Evolutionary conservation across 2,329 filamentous ascomycete species (phyloP).

Genomic region (Phialemoniopsis sp.): DNA sequence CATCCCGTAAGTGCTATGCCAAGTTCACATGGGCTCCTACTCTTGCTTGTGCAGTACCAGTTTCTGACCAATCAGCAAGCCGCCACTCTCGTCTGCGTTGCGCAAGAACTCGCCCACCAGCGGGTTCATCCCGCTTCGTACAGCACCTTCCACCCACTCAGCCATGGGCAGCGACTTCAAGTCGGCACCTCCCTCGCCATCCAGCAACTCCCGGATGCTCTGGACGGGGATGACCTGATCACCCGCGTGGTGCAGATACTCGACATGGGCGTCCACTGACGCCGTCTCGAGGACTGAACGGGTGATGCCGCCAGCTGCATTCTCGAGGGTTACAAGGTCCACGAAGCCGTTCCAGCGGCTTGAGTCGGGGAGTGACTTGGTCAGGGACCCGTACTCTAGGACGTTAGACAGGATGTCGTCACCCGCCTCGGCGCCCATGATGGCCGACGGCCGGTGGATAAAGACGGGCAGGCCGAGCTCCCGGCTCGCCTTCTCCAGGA

Average conservation of each 20-base stretch:
- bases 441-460: conserved; percentile 20
- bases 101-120: conserved; percentile 7
- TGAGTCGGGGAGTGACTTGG: conserved; percentile 2
- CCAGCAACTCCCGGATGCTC: conserved; percentile 3
- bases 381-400: not conserved
- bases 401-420: conserved; percentile 12
- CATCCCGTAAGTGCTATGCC: too few species aligned
- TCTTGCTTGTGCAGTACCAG: conserved; percentile 2
- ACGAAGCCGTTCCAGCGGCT: conserved; percentile 5
- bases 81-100: conserved; percentile 2
- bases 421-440: conserved; percentile 7
- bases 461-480: conserved; percentile 12
- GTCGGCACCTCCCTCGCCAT: not conserved
- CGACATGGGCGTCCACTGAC: not conserved
- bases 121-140: conserved; percentile 2
- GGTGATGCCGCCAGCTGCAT: conserved; percentile 2
- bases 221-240: conserved; percentile 4
- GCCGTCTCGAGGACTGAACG: not conserved
- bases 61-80: conserved; percentile 3
- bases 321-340: conserved; percentile 8
- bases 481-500: conserved; percentile 17
- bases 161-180: conserved; percentile 3
- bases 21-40: too few species aligned
- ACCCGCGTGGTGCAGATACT: conserved; percentile 5
- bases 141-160: conserved; percentile 7